Conservation (phyloP, 2,329 filamentous ascomycete genomes). For the Aspergillus eucalypticola region DNA sequence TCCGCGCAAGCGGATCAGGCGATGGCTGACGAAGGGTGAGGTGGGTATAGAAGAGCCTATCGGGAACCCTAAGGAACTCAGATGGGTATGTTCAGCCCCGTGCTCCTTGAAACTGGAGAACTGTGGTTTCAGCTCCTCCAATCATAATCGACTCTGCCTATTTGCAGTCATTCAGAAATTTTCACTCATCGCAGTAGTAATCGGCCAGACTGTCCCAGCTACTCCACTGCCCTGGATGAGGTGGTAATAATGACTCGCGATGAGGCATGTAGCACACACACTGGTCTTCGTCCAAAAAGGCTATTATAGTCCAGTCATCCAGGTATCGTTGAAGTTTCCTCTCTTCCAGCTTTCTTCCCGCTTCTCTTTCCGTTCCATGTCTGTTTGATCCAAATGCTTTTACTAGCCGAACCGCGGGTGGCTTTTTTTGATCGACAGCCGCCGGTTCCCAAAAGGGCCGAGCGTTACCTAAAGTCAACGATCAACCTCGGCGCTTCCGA, state of each 20-base stretch:
- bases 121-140: neutral
- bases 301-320: neutral
- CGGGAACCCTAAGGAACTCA: neutral
- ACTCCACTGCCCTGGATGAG: constrained; percentile 1
- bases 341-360: neutral
- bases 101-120: neutral
- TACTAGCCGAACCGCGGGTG: neutral
- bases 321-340: too few species aligned
- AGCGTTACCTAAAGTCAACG: constrained; percentile 3
- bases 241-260: neutral
- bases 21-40: neutral
- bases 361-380: neutral
- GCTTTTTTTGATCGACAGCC: constrained; percentile 1
- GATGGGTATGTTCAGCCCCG: neutral
- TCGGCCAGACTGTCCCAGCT: neutral
- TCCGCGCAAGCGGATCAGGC: neutral
- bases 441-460: neutral
- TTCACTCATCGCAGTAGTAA: neutral
- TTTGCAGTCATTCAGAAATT: neutral
- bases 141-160: neutral
- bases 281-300: neutral
- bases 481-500: neutral
- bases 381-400: neutral
- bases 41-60: neutral
- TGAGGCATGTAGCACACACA: neutral